Evolutionary conservation across 176 grass and related monocot genomes (phyloP), one percentile per base, ranked within the genome.

Genomic region (Juncus effusus): DNA sequence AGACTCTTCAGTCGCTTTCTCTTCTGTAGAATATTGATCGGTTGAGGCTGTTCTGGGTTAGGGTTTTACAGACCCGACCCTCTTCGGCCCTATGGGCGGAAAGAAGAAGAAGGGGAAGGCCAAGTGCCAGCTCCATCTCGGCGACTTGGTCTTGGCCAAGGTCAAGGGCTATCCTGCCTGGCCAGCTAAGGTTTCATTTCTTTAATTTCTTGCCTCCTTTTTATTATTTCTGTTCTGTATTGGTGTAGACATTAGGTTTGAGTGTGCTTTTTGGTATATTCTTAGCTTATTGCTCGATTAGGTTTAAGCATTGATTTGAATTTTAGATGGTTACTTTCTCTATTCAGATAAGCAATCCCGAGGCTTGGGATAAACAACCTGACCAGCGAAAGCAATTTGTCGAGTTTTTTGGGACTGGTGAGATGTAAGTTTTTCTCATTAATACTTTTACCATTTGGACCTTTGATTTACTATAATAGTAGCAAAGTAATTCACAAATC

Each of bases 131-230:
- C 84, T 90, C 11, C 83, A 74, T 63, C 78, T 89, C 15, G 94
- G 88, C 13, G 94, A 99, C 50, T 81, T 99, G 56, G 94, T 99
- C 63, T 79, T 99, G 71, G 88, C 94, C 65, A 99, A 83, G 88
- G 86, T 99, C 83, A 99, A 99, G 80, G 94, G 94, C 0, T 99
- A 86, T 86, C 94, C 94, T 6, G 3, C 56, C 12, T 99, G 94
- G 94, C 94, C 94, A 3, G 94, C 94, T 76, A 88, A 92, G 94
- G 94, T 92, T 42, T 51, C 1, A 19, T 19, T 12, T 13, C 51
- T 59, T 12, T 63, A 8, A 58, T 72, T 2, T 53, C 14, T 58
- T 59, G 1, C 42, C 16, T 54, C 14, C 14, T 64, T 7, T 51
- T 82, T 78, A 51, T n/a, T n/a, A 59, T 52, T 72, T 82, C 16